phyloP scores from a whole-genome alignment of 176 grass and related monocot genomes.

The Thinopyrum elongatum region DNA sequence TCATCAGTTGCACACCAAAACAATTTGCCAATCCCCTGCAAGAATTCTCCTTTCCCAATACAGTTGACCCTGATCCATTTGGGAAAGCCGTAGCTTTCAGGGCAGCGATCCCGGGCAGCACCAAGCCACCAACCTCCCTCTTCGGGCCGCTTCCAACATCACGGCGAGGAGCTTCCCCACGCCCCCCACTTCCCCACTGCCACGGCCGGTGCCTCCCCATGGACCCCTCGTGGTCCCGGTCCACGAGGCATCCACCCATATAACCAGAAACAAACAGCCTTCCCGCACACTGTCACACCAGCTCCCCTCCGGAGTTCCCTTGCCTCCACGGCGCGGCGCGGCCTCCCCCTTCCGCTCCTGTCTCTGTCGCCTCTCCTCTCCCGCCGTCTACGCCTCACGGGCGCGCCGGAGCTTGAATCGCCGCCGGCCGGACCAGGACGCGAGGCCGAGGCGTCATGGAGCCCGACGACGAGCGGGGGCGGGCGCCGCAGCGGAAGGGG shows the following conservation, averaged over 20 bases:
- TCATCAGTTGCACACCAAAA: neutral
- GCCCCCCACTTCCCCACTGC: neutral
- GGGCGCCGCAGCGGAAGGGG: conserved; percentile 18
- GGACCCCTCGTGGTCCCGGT: conserved; percentile 34
- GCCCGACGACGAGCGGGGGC: conserved; percentile 7
- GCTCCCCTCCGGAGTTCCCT: conserved; percentile 14
- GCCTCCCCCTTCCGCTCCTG: conserved; percentile 13
- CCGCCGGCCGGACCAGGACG: neutral
- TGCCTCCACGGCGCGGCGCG: conserved; percentile 22
- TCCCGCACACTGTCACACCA: conserved; percentile 25
- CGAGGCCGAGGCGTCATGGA: neutral
- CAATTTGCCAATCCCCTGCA: neutral
- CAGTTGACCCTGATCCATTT: conserved; percentile 4
- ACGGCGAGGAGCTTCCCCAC: conserved; percentile 10
- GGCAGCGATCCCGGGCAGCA: neutral
- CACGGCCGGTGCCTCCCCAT: neutral
- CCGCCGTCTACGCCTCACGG: neutral
- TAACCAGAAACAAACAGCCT: conserved; percentile 3
- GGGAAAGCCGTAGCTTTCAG: conserved; percentile 11
- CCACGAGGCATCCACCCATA: conserved; percentile 42
- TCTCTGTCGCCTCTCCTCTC: neutral
- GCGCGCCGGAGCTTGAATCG: neutral
- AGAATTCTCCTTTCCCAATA: neutral
- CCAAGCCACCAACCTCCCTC: neutral
- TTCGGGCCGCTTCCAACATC: conserved; percentile 1